Conservation (phyloP, 768 basidiomycete species). For the Pleurotus sapidus region DNA sequence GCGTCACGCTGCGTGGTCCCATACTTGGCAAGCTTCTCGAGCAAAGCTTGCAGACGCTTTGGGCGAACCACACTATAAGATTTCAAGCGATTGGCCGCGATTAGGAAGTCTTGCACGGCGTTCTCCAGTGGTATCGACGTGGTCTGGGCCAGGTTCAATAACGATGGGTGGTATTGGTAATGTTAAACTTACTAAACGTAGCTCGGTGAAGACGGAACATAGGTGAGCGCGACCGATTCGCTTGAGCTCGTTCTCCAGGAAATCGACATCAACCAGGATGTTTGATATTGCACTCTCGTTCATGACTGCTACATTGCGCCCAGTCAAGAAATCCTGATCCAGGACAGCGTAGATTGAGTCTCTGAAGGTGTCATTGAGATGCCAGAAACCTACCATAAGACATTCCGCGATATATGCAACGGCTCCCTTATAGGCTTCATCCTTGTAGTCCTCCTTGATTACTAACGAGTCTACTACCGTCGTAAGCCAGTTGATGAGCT, state of each 20-base stretch:
- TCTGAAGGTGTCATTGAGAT: no score
- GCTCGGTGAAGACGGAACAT: slow-evolving; percentile 69
- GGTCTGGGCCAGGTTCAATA: slow-evolving; percentile 41
- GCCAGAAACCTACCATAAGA: slow-evolving; percentile 67
- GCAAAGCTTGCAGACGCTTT: slow-evolving; percentile 66
- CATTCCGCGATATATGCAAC: slow-evolving; percentile 85
- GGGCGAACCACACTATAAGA: slow-evolving; percentile 66
- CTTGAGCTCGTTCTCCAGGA: slow-evolving; percentile 84
- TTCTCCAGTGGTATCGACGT: slow-evolving; percentile 71
- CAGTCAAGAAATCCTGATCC: slow-evolving; percentile 70
- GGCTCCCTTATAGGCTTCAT: slow-evolving; percentile 86
- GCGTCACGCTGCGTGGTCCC: slow-evolving; percentile 62
- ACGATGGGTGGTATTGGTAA: slow-evolving; percentile 4
- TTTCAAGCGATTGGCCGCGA: slow-evolving; percentile 64
- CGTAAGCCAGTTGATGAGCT: slow-evolving; percentile 93
- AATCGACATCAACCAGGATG: slow-evolving; percentile 81
- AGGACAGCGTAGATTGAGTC: no score
- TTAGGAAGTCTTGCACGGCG: slow-evolving; percentile 76
- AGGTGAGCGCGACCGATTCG: slow-evolving; percentile 72
- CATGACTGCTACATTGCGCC: slow-evolving; percentile 70
- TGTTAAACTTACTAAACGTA: slow-evolving; percentile 63
- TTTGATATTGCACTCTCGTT: slow-evolving; percentile 91
- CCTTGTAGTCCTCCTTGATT: slow-evolving; percentile 83
- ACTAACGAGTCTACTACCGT: slow-evolving; percentile 90
- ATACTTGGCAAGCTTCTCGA: slow-evolving; percentile 76